Base-by-base conservation (phyloP, 768 basidiomycete species). In the Russula sp. region DNA sequence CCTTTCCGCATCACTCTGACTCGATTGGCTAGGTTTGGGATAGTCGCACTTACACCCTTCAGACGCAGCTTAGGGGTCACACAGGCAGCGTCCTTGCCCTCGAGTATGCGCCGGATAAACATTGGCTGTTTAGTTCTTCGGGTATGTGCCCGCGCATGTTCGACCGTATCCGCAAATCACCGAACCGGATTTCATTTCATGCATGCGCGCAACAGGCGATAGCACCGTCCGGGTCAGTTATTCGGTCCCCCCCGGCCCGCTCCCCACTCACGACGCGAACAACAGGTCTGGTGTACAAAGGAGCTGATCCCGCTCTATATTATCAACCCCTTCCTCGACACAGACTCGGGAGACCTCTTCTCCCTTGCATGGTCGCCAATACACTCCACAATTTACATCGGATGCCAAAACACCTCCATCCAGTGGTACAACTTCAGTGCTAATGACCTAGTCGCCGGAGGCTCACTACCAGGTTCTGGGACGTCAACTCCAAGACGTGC, bases 371-470 rank as follows among this genome's bases (percentile, higher is more conserved):
- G 90, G 89, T 87, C 83, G 8, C 78, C 84, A 1, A 69, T 77
- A 22, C 75, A 85, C 29, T 84, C 84, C 60, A 87, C 86, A 0
- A 75, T 96, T 35, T 96, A 88, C 71, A 77, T 96, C 39, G 94
- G 94, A 25, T 94, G 92, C 70, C 91, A 97, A 73, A 91, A 93
- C 70, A 94, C 94, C 2, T 94, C 92, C 13, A 78, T 97, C 34
- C 92, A 97, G 69, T 97, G 92, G 92, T 84, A 86, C 70, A 75
- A 81, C 67, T 90, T 94, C 70, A 56, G 62, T 55, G 62, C 94
- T 70, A 56, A 61, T 55, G 62, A 64, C 36, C 16, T 36, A 32
- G 22, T 38, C 36, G 7, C n/a, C 42, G 2, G 60, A 59, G 45
- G 69, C 64, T 48, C 66, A 59, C 59, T 45, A 6, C 52, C 38